phyloP scores from a whole-genome alignment of 306 rosid genomes.

The Dryas drummondii region DNA sequence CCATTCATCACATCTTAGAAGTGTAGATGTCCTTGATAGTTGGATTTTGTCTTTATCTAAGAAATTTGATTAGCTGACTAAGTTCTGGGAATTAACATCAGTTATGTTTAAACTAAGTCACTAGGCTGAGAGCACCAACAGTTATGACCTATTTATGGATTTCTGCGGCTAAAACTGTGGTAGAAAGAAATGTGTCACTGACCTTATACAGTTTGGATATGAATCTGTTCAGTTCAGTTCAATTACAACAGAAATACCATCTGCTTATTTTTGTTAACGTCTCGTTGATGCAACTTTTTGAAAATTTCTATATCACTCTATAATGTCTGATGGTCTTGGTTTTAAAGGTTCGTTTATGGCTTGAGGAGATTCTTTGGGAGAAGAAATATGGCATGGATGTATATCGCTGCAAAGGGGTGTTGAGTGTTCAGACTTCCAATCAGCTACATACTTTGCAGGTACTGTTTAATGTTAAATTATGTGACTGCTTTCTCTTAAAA shows the following conservation, averaged over 20 bases:
- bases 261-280: not conserved
- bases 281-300: not conserved
- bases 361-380: constrained; percentile 98
- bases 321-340: constrained; percentile 16
- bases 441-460: constrained; percentile 92
- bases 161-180: not conserved
- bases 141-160: not conserved
- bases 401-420: constrained; percentile 89
- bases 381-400: constrained; percentile 88
- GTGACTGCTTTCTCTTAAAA: not conserved
- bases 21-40: not conserved
- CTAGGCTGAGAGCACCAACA: not conserved
- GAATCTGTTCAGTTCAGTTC: not conserved
- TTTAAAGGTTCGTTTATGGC: constrained; percentile 69
- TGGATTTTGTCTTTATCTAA: not conserved
- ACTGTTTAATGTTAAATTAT: constrained; percentile 13
- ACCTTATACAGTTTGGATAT: not conserved
- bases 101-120: not conserved
- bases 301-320: not conserved
- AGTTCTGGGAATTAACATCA: not conserved
- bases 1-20: not conserved
- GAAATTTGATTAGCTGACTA: not conserved
- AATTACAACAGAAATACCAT: not conserved
- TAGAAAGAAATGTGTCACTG: not conserved
- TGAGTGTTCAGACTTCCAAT: constrained; percentile 58